phyloP scores from a whole-genome alignment of 73 alveolate genomes.

The Paramecium biaurelia region DNA sequence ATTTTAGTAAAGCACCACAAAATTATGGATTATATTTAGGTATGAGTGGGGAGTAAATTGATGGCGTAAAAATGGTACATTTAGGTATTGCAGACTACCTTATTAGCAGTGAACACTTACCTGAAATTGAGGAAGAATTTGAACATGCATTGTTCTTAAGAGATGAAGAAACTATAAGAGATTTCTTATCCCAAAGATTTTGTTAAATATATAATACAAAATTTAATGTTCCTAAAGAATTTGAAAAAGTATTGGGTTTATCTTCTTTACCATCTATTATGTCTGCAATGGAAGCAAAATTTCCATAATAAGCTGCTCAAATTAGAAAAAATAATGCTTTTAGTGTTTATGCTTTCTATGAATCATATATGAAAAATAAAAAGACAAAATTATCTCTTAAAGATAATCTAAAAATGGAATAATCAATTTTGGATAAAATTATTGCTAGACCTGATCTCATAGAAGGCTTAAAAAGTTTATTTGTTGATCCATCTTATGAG shows the following conservation, averaged over 20 bases:
- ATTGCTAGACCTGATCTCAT: not conserved
- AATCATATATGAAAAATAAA: not conserved
- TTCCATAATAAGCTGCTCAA: not conserved
- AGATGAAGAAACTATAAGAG: not conserved
- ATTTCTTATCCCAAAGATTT: not conserved
- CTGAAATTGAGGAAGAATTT: not conserved
- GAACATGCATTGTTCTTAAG: not conserved
- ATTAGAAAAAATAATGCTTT: not conserved
- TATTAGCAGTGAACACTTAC: not conserved
- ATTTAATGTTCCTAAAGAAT: not conserved
- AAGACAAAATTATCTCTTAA: not conserved
- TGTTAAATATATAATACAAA: not conserved
- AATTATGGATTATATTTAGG: constrained; percentile 58
- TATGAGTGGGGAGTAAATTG: constrained; percentile 32
- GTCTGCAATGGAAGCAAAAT: not conserved
- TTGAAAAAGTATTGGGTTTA: not conserved
- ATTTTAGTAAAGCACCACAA: not conserved
- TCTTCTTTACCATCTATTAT: not conserved
- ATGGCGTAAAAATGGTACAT: constrained; percentile 39
- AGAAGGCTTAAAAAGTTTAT: constrained; percentile 4
- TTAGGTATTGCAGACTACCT: constrained; percentile 50
- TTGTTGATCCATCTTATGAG: not conserved
- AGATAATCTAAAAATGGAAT: constrained; percentile 19
- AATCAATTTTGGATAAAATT: not conserved
- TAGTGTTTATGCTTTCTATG: not conserved